phyloP scores from a whole-genome alignment of 768 basidiomycete genomes.

The Rhodotorula kratochvilovae region DNA sequence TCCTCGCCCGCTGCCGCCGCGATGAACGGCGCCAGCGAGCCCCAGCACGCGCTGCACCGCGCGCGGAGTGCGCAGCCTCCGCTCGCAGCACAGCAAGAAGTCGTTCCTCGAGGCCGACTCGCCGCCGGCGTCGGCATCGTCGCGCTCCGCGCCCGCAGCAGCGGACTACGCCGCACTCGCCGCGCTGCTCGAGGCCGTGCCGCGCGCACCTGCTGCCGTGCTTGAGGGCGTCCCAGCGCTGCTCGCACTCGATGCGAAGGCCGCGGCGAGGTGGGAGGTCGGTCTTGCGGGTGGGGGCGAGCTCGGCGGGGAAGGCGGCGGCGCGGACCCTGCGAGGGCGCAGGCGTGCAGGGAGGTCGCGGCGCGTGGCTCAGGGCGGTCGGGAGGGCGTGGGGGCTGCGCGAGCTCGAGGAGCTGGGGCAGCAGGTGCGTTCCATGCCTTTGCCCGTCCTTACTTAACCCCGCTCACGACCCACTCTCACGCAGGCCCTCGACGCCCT shows the following conservation, averaged over 20 bases:
- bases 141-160: not conserved
- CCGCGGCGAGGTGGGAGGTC: constrained; percentile 6
- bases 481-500: not conserved
- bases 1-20: not conserved
- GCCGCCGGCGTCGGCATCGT: not conserved
- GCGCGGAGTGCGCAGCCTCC: not conserved
- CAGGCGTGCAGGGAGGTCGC: constrained; percentile 22
- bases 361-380: not conserved
- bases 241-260: constrained; percentile 6
- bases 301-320: not conserved
- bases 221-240: constrained; percentile 26
- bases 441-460: not conserved
- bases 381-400: not conserved
- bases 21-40: not conserved
- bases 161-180: not conserved
- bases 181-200: not conserved
- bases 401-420: constrained; percentile 5
- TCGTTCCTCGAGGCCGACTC: not conserved
- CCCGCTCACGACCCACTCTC: too few relatives aligned
- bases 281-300: not conserved
- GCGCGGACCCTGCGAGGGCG: not conserved
- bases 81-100: not conserved
- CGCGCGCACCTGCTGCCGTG: not conserved
- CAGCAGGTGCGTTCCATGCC: constrained; percentile 13
- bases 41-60: not conserved